Conservation (phyloP, 2,329 filamentous ascomycete genomes). For the Paraconiothyrium sp. region DNA sequence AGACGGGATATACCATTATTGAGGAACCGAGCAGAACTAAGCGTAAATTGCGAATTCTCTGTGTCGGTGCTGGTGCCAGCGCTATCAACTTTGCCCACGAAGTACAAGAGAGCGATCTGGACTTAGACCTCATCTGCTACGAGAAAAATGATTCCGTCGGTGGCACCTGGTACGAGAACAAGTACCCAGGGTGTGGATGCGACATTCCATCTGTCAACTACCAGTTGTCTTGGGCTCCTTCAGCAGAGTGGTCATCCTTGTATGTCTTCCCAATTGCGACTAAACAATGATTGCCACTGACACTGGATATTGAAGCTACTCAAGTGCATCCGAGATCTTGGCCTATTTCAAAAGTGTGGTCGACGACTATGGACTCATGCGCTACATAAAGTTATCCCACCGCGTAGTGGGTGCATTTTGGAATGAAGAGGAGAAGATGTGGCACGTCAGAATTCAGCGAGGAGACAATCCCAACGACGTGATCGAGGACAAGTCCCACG, state of each 20-base stretch:
- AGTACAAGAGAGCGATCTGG: background rate
- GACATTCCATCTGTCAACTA: no score
- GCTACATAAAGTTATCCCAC: background rate
- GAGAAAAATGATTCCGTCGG: background rate
- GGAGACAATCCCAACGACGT: background rate
- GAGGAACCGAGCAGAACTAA: conserved; percentile 1
- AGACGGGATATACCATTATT: no score
- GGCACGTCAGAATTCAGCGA: background rate
- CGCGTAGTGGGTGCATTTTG: background rate
- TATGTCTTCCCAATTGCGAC: background rate
- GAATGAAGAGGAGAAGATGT: background rate
- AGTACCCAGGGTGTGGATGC: background rate
- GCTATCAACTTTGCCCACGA: conserved; percentile 15
- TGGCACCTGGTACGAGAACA: background rate
- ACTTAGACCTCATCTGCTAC: background rate
- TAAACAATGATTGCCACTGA: background rate
- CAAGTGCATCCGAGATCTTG: background rate
- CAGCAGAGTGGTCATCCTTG: background rate
- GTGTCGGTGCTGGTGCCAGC: conserved; percentile 31
- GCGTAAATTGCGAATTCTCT: conserved; percentile 31
- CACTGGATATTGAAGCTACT: background rate
- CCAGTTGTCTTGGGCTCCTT: no score
- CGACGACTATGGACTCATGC: background rate
- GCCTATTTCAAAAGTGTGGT: background rate
- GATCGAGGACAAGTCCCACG: background rate